Conservation (phyloP, 2,329 filamentous ascomycete species). For the Chaetothyriales sp. region DNA sequence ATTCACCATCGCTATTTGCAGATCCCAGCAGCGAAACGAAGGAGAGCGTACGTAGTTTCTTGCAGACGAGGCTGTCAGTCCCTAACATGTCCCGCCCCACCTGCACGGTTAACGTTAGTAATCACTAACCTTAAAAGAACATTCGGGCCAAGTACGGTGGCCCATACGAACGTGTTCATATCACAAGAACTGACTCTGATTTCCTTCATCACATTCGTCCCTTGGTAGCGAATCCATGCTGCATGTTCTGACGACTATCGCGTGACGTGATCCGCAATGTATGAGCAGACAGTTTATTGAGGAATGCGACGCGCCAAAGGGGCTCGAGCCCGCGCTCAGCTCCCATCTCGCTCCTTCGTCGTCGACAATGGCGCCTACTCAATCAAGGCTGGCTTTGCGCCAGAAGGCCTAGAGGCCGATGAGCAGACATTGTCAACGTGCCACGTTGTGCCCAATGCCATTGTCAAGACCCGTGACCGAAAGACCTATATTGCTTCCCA, state of each 20-base stretch:
- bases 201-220: too few species aligned
- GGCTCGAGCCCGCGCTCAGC: not conserved
- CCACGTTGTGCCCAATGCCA: slow-evolving; percentile 68
- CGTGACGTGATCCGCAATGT: not conserved
- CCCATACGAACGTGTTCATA: not conserved
- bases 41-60: too few species aligned
- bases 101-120: not conserved
- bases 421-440: slow-evolving; percentile 37
- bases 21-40: too few species aligned
- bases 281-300: not conserved
- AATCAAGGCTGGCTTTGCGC: slow-evolving; percentile 73
- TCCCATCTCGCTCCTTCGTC: slow-evolving; percentile 52
- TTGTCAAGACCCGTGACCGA: slow-evolving; percentile 68
- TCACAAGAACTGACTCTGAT: not conserved
- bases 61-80: too few species aligned
- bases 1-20: too few species aligned
- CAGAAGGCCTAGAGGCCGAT: slow-evolving; percentile 30
- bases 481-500: slow-evolving; percentile 70
- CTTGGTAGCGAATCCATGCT: too few species aligned
- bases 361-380: slow-evolving; percentile 88
- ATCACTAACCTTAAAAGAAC: not conserved
- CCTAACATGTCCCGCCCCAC: too few species aligned
- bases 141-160: not conserved
- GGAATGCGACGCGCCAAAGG: not conserved
- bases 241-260: too few species aligned